Conservation (phyloP, 2,329 filamentous ascomycete genomes). For the Fusarium torulosum region DNA sequence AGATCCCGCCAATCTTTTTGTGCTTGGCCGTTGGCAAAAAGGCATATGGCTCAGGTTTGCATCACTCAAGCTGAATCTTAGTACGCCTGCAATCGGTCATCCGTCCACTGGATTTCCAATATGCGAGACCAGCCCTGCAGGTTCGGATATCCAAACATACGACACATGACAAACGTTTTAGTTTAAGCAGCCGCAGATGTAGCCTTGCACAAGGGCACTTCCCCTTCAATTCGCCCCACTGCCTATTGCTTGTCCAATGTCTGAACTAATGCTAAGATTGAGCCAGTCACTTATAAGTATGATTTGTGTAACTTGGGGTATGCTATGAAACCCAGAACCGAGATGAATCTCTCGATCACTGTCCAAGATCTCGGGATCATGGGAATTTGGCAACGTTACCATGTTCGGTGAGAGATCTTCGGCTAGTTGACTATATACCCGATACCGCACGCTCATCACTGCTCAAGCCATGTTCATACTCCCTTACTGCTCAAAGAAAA, state of each 20-base stretch:
- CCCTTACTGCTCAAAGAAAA: slow-evolving; percentile 26
- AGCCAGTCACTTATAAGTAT: slow-evolving; percentile 5
- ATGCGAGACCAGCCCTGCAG: slow-evolving; percentile 23
- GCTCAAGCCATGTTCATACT: slow-evolving; percentile 27
- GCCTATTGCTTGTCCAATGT: slow-evolving; percentile 21
- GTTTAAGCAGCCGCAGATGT: slow-evolving; percentile 32
- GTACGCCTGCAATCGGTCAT: slow-evolving; percentile 1
- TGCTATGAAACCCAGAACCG: slow-evolving; percentile 21
- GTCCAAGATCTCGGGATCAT: neutral
- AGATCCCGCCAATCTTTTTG: slow-evolving; percentile 10
- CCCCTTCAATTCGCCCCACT: slow-evolving; percentile 12
- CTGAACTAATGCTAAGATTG: neutral
- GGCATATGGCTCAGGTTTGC: neutral
- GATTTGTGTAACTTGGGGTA: slow-evolving; percentile 15
- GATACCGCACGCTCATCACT: slow-evolving; percentile 12
- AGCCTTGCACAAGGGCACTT: slow-evolving; percentile 34
- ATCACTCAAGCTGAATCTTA: slow-evolving; percentile 11
- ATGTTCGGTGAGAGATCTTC: neutral
- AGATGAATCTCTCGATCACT: slow-evolving; percentile 6
- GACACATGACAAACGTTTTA: slow-evolving; percentile 36
- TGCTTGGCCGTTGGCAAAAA: neutral
- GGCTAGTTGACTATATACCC: slow-evolving; percentile 3
- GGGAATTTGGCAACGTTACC: neutral
- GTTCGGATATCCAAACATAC: slow-evolving; percentile 31
- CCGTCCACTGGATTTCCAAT: slow-evolving; percentile 19